Evolutionary conservation across 805 yeast genomes (phyloP).

Genomic region (Sporopachydermia quercuum): DNA sequence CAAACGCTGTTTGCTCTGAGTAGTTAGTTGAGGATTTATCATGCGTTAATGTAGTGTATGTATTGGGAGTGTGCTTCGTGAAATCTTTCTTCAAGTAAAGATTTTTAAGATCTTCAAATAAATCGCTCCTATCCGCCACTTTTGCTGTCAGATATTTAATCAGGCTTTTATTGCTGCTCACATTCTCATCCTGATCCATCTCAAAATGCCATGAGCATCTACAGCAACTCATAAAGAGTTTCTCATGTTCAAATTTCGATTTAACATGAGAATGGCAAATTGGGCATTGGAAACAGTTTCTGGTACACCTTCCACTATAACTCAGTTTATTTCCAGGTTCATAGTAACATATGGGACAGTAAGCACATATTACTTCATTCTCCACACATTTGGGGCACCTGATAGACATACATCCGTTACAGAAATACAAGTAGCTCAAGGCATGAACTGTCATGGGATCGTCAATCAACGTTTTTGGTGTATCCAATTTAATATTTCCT

Average conservation of each 20-base stretch:
- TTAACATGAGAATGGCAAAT: conserved; percentile 12
- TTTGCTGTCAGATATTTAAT: background rate
- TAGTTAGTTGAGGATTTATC: background rate
- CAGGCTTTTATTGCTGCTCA: background rate
- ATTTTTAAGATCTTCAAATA: background rate
- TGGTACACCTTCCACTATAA: conserved; percentile 13
- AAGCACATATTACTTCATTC: conserved; percentile 18
- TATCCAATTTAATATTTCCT: conserved; percentile 7
- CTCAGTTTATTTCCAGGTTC: conserved; percentile 13
- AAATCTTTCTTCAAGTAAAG: background rate
- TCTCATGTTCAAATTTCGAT: conserved; percentile 2
- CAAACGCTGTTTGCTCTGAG: background rate
- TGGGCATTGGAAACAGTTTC: conserved; percentile 22
- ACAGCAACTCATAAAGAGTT: conserved; percentile 11
- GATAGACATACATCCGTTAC: conserved; percentile 19
- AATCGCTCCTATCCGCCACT: background rate
- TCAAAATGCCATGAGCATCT: conserved; percentile 11
- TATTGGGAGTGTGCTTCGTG: too few relatives aligned
- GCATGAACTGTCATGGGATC: conserved; percentile 12
- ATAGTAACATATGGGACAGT: conserved; percentile 21
- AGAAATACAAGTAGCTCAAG: conserved; percentile 19
- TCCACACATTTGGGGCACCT: conserved; percentile 22
- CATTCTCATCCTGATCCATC: background rate
- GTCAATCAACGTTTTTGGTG: conserved; percentile 11
- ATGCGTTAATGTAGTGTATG: too few relatives aligned